Evolutionary conservation across 1,284 basidiomycete species (phyloP), one percentile per base, ranked within the genome.

Genomic region (Pseudozyma thailandica): DNA sequence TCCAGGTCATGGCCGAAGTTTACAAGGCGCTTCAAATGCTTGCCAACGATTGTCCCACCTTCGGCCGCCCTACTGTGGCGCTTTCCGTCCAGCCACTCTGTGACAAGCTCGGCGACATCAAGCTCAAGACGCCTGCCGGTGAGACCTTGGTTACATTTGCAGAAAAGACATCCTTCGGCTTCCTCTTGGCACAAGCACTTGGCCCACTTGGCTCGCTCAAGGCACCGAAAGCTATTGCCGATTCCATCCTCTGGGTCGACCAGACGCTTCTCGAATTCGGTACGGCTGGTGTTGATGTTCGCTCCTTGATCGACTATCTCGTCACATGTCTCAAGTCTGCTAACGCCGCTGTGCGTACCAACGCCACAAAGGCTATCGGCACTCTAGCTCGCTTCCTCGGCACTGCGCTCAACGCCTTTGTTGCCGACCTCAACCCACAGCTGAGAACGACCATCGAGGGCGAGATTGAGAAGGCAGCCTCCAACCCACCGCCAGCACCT

Each of bases 61-160:
- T 98, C 82, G 91, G 91, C 30, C 88, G 91, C 73, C 90, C 93
- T 1, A 93, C 92, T 47, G 88, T 90, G 2, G 93, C 93, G 1
- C 85, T 98, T 20, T 89, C 88, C 45, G 88, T 94, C 6, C 88
- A 89, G n/a, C 92, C 93, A 79, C 84, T 98, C 39, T 90, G 89
- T 39, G 96, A 99, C 84, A 98, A 98, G 85, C 86, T 98, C 44
- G 96, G 96, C 26, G 96, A 99, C 79, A 86, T 92, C 85, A 99
- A 99, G 84, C 85, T 98, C 69, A 98, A 98, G 86, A 97, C 94
- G 80, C 91, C 94, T 1, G 92, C 95, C n/a, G 92, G 93, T 30
- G 96, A 98, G 49, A 88, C 92, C 0, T 85, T 99, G 16, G 80
- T 88, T 1, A 79, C 88, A 0, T 96, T 93, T 78, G 90, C 93